Base-by-base conservation (phyloP, 768 basidiomycete genomes). In the Gyrodon lividus region DNA sequence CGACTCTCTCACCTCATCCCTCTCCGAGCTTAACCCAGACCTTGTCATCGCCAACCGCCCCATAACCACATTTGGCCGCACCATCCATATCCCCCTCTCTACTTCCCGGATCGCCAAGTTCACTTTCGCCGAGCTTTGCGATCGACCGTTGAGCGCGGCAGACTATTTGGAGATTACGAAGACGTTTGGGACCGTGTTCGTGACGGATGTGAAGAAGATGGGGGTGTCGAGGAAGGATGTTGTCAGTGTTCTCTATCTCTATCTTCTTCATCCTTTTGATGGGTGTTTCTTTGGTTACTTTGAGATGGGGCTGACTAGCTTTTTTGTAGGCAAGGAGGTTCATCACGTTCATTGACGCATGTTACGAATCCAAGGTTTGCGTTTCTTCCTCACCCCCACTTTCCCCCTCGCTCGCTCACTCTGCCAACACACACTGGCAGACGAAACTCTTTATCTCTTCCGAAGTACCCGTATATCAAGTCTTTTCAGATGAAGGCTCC, bases 291-390 rank as follows among this genome's bases (percentile, higher is more conserved):
- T 50, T 31, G 4, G 28, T 22, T 33, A 53, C 24, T 26, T 31
- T 31, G 31, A 14, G 51, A 50, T 44, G 16, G 33, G 45, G 35
- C 35, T 37, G 17, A 14, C 26, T 23, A 1, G 1, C 9, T 19
- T 3, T 9, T 34, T 16, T 14, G 43, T 19, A 91, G 89, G 95
- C 95, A 17, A 78, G 97, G 59, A 75, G 97, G 55, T 98, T 99
- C 66, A 99, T 99, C 64, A 95, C 95, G 1, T 98, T 98, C 67
- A 87, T 99, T 60, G 97, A 99, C 74, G 91, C 93, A 20, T 95
- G 92, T 63, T 96, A 96, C 61, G 93, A 96, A 66, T 93, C 84
- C 75, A 90, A 87, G 78, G 87, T 85, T 62, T 8, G 70, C 53
- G 19, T 19, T 19, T 22, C 13, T 6, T 37, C 8, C n/a, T 28